Evolutionary conservation across 345 rosid genomes (phyloP), one percentile per base, ranked within the genome.

Genomic region (Melaleuca alternifolia): DNA sequence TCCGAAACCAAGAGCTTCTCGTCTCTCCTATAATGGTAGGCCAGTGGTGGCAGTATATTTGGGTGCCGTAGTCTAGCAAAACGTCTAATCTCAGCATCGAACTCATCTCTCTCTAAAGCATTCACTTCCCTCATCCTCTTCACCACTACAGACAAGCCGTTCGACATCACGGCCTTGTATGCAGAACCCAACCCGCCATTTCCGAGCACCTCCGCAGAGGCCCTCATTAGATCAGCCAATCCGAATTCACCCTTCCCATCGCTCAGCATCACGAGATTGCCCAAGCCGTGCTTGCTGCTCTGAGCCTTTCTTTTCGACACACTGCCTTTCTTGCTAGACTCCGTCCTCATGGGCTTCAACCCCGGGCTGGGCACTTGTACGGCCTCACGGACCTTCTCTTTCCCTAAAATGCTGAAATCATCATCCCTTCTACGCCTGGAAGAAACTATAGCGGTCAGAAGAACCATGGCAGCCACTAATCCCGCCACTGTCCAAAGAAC

Each of bases 131-230:
- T 93, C 87, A 93, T 89, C 82, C 96, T 91, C 90, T 97, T 97
- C 87, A 94, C 99, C 89, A 92, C 97, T 62, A 95, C 93, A 0
- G 89, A 50, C 26, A 88, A 79, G 5, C 98, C 98, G 46, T 85
- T 92, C 1, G 92, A 89, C 88, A 97, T 91, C 51, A 85, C 82
- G 1, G 92, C 96, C 89, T 94, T 97, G 82, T 94, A 95, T 0
- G 96, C 92, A 46, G 93, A 93, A 44, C 97, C 98, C 24, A 92
- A 85, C 6, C 89, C 90, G 6, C 95, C 95, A 83, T 89, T 93
- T 82, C 96, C 97, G 26, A 97, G 94, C 51, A 94, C 94, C 85
- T 97, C 97, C 3, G 99, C 98, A 0, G 96, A 87, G 1, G 98
- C 98, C 89, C 94, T 95, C 98, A 97, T 93, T 91, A 96, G 88